phyloP scores from a whole-genome alignment of 23 red algal species.

The Gracilaria gracilis region DNA sequence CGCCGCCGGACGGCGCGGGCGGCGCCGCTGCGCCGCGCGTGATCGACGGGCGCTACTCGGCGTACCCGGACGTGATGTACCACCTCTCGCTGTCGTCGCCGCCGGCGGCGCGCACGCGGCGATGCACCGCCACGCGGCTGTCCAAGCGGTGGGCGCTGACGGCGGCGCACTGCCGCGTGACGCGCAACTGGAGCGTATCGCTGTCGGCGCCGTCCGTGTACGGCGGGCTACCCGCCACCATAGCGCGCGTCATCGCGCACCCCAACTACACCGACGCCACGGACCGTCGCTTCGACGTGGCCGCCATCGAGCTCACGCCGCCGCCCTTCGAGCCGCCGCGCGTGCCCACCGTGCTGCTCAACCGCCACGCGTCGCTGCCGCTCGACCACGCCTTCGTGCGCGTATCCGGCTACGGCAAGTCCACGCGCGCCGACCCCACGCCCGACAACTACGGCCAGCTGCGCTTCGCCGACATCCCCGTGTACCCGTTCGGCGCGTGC shows the following conservation, averaged over 20 bases:
- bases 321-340: not conserved
- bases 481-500: constrained; percentile 1
- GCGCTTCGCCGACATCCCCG: constrained; percentile 42
- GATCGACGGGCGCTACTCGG: not conserved
- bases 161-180: constrained; percentile 74
- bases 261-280: not conserved
- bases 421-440: not conserved
- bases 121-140: constrained; percentile 50
- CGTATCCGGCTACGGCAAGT: constrained; percentile 47
- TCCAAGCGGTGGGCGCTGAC: constrained; percentile 56
- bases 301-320: not conserved
- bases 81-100: not conserved
- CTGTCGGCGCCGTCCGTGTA: not conserved
- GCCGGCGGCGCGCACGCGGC: not conserved
- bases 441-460: not conserved
- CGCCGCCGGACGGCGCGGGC: no score
- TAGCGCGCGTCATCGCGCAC: not conserved
- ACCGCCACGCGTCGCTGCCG: not conserved
- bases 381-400: not conserved
- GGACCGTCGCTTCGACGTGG: not conserved
- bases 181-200: not conserved
- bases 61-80: not conserved
- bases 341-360: not conserved
- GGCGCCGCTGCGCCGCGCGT: not conserved
- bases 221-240: not conserved